These are phyloP conservation scores for Fraxinus sp. DNA, from an alignment of 305 asterid genomes.

Conservation along the genomic window DNA sequence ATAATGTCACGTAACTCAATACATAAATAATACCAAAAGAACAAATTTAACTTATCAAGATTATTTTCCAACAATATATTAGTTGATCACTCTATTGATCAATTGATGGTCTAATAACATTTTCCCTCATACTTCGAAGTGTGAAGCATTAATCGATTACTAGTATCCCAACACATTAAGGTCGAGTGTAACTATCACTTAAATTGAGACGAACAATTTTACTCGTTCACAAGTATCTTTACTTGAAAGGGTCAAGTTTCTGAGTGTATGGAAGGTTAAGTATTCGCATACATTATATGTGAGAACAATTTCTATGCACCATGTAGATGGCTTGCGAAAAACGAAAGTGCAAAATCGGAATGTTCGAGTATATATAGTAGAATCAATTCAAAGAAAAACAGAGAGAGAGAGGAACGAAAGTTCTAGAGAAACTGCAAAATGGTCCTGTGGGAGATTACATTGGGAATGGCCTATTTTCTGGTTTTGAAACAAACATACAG, in stretches of 20 bases:
- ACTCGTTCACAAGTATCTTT: background rate
- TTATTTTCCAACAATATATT: too few relatives aligned
- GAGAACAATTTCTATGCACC: too few relatives aligned
- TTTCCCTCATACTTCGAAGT: too few relatives aligned
- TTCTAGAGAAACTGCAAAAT: conserved; percentile 25
- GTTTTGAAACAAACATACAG: conserved; percentile 60
- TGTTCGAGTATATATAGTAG: background rate
- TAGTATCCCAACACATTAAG: background rate
- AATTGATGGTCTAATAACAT: too few relatives aligned
- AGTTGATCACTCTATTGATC: too few relatives aligned
- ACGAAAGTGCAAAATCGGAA: conserved; percentile 20
- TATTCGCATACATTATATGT: too few relatives aligned
- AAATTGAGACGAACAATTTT: background rate
- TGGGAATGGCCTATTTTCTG: conserved; percentile 70
- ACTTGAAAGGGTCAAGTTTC: background rate
- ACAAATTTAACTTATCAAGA: too few relatives aligned
- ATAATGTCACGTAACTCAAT: background rate
- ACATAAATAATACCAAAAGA: too few relatives aligned
- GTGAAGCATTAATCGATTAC: background rate
- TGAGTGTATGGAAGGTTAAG: too few relatives aligned
- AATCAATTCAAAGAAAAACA: background rate
- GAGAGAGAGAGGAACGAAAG: conserved; percentile 15
- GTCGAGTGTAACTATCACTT: background rate
- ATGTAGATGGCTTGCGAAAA: conserved; percentile 15
- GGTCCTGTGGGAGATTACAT: conserved; percentile 77